Evolutionary conservation across 2,329 filamentous ascomycete species (phyloP).

Genomic region (Diaporthe sp.): DNA sequence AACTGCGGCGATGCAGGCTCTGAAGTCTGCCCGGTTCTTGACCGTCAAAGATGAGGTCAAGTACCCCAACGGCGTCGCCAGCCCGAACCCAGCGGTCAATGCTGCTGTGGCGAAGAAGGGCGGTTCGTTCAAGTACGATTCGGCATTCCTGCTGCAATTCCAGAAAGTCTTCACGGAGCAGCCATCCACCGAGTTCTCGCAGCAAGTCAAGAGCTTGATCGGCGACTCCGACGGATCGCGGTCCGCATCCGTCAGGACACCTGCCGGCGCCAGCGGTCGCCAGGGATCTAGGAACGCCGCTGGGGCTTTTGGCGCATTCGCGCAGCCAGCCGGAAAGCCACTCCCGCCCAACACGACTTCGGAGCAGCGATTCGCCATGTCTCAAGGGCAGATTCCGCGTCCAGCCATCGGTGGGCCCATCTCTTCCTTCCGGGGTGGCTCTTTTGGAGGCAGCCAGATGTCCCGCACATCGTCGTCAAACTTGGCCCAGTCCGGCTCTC

Average conservation of each 20-base stretch:
- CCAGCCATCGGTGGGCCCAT: conserved; percentile 63
- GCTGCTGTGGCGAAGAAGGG: conserved; percentile 81
- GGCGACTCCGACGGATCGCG: conserved; percentile 78
- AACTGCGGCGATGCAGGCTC: conserved; percentile 90
- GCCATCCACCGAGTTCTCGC: conserved; percentile 92
- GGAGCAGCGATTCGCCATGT: conserved; percentile 77
- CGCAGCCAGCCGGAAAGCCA: conserved; percentile 62
- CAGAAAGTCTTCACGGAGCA: conserved; percentile 97
- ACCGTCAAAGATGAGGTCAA: conserved; percentile 80
- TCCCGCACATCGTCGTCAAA: conserved; percentile 71
- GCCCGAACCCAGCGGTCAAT: conserved; percentile 93
- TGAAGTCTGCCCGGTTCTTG: conserved; percentile 92
- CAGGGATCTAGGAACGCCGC: conserved; percentile 64
- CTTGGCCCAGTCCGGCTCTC: conserved; percentile 74
- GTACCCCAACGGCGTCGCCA: conserved; percentile 86
- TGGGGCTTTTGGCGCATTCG: conserved; percentile 73
- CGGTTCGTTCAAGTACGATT: conserved; percentile 92
- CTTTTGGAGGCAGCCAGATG: conserved; percentile 72
- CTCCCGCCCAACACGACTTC: conserved; percentile 83
- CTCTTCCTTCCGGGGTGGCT: conserved; percentile 70
- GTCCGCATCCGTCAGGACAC: conserved; percentile 71
- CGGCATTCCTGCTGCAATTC: conserved; percentile 95
- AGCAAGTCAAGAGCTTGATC: conserved; percentile 86
- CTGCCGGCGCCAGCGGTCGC: conserved; percentile 58
- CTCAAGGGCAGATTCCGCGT: conserved; percentile 62